Evolutionary conservation across 495 filamentous ascomycete genomes (phyloP).

Genomic region (Penicillium pancosmium): DNA sequence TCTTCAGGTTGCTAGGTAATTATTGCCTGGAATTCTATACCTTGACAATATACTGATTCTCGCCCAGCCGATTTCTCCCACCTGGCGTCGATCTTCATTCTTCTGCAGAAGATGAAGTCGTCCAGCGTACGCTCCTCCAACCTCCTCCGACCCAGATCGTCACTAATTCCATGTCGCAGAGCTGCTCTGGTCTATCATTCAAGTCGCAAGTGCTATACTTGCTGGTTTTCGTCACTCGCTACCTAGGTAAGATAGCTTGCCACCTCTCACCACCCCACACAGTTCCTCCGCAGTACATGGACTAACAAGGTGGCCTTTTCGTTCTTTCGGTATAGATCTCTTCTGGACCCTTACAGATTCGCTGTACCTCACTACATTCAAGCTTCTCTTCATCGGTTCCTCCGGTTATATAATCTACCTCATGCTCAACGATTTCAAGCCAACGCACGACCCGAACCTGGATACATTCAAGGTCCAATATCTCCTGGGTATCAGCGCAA

Average conservation of each 20-base stretch:
- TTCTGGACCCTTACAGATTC: constrained; percentile 82
- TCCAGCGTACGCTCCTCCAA: constrained; percentile 65
- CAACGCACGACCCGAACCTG: constrained; percentile 91
- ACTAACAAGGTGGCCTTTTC: constrained; percentile 8
- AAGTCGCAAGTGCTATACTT: constrained; percentile 95
- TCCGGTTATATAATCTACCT: constrained; percentile 92
- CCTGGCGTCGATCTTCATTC: constrained; percentile 88
- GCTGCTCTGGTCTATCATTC: constrained; percentile 95
- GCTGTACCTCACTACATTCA: constrained; percentile 90
- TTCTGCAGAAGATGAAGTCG: constrained; percentile 92
- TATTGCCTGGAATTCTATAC: neutral
- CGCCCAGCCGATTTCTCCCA: constrained; percentile 86
- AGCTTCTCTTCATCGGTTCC: constrained; percentile 90
- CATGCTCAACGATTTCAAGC: constrained; percentile 94
- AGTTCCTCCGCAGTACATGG: too few species aligned
- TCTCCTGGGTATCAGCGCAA: constrained; percentile 74
- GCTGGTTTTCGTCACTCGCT: constrained; percentile 88
- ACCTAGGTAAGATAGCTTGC: constrained; percentile 65
- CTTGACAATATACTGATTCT: constrained; percentile 14
- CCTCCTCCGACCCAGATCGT: neutral
- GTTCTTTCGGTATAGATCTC: constrained; percentile 60
- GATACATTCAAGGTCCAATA: constrained; percentile 98
- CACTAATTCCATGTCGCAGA: constrained; percentile 54
- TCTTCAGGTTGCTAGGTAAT: constrained; percentile 85
- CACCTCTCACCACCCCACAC: too few species aligned